Conservation (phyloP, 2,329 filamentous ascomycete genomes). For the Fusarium sp. region DNA sequence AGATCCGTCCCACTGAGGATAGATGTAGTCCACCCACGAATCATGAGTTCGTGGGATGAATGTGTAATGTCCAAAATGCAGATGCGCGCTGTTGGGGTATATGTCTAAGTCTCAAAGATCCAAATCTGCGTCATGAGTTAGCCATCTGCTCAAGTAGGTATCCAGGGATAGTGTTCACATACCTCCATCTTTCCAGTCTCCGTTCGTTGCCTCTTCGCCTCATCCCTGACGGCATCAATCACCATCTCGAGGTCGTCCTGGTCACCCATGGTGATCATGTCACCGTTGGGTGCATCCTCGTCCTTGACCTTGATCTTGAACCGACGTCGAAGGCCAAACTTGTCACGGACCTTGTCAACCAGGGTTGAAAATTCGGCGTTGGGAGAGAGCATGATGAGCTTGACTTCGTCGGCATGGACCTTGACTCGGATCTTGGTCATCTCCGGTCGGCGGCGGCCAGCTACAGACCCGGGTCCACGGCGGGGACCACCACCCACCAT, state of each 20-base stretch:
- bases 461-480: constrained; percentile 58
- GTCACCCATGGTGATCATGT: constrained; percentile 98
- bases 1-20: background rate
- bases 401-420: constrained; percentile 89
- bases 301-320: constrained; percentile 93
- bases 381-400: constrained; percentile 88
- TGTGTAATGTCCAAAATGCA: constrained; percentile 37
- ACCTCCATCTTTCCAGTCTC: constrained; percentile 98
- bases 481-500: constrained; percentile 71
- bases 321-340: constrained; percentile 81
- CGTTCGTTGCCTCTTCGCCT: constrained; percentile 77
- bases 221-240: constrained; percentile 74
- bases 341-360: constrained; percentile 81
- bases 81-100: constrained; percentile 44
- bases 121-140: constrained; percentile 57
- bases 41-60: constrained; percentile 36
- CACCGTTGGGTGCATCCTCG: constrained; percentile 79
- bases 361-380: constrained; percentile 82
- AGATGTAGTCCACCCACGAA: constrained; percentile 12
- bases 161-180: constrained; percentile 54
- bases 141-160: constrained; percentile 31
- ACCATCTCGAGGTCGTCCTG: constrained; percentile 96
- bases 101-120: constrained; percentile 56
- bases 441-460: constrained; percentile 70
- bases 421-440: constrained; percentile 88